Evolutionary conservation across 306 rosid genomes (phyloP), one percentile per base, ranked within the genome.

Genomic region (Acacia crassicarpa): DNA sequence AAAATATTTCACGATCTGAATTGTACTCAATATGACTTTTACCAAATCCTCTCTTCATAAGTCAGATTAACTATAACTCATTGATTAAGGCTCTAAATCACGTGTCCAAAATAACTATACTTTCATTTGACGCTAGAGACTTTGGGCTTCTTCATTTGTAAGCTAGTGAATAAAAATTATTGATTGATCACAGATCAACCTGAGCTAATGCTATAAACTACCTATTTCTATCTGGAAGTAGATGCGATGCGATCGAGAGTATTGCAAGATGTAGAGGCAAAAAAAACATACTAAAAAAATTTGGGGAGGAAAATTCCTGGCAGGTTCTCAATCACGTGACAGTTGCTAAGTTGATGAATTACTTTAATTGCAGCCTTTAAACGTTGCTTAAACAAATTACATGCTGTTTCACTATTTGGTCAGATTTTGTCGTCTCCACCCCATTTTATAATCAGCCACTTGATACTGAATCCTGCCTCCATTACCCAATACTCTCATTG

Each of bases 291-390:
- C 53, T 70, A 43, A 12, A 48, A 1, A 30, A 30, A 30, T 48
- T 23, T 13, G 40, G 49, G n/a, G 25, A 80, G 53, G 84, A 84
- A 84, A 81, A 76, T 75, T 81, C 84, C 82, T 81, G 75, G 77
- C 45, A 41, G 51, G 33, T 81, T 79, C 83, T 74, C 51, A 48
- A 11, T 23, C 83, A 58, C 63, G 78, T 80, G 83, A 53, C 10
- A 71, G 20, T 41, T 75, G 67, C 69, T 38, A 41, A 43, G 38
- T 43, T 20, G 17, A 11, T 30, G 27, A n/a, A 49, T 43, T 38
- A 53, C 1, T 67, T 53, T 22, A 51, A 54, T 2, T 4, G 25
- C 33, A 3, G 40, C 67, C 53, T 68, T 49, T 30, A 27, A 27
- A 63, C 27, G 22, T 25, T 58, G 78, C 78, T 40, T 56, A 54